Evolutionary conservation across 345 rosid species (phyloP).

Genomic region (Sisymbrium altissimum): DNA sequence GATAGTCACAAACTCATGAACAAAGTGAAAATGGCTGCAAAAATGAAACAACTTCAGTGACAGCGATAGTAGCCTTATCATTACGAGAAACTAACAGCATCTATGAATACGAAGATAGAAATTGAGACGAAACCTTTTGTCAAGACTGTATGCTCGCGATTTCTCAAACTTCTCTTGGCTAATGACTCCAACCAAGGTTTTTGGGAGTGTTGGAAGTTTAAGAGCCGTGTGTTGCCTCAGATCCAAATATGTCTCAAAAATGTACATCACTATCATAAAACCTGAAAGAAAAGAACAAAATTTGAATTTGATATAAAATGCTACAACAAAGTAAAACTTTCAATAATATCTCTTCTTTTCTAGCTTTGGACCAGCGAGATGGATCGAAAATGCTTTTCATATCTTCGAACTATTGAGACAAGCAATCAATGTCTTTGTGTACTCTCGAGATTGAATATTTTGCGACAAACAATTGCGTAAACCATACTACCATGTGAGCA

Average conservation of each 20-base stretch:
- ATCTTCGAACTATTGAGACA: background rate
- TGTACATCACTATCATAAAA: slow-evolving; percentile 86
- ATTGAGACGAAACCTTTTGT: slow-evolving; percentile 60
- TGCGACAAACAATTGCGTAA: background rate
- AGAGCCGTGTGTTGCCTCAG: slow-evolving; percentile 80
- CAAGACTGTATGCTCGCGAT: slow-evolving; percentile 93
- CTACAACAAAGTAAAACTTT: background rate
- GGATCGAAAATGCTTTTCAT: background rate
- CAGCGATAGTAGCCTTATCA: background rate
- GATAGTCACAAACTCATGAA: slow-evolving; percentile 85
- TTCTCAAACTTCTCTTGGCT: slow-evolving; percentile 89
- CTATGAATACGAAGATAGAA: background rate
- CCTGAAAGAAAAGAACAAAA: slow-evolving; percentile 43
- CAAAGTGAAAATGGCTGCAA: slow-evolving; percentile 79
- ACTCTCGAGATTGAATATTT: background rate
- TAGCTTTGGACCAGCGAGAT: background rate
- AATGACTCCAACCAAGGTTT: slow-evolving; percentile 84
- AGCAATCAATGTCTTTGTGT: background rate
- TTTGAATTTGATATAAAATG: background rate
- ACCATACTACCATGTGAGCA: background rate
- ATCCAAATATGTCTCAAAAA: slow-evolving; percentile 86
- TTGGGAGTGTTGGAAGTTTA: slow-evolving; percentile 83
- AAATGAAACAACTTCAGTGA: slow-evolving; percentile 15
- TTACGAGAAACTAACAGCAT: background rate
- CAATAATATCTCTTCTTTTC: background rate